phyloP scores from a whole-genome alignment of 2,329 filamentous ascomycete genomes.

The Zasmidium cellare region DNA sequence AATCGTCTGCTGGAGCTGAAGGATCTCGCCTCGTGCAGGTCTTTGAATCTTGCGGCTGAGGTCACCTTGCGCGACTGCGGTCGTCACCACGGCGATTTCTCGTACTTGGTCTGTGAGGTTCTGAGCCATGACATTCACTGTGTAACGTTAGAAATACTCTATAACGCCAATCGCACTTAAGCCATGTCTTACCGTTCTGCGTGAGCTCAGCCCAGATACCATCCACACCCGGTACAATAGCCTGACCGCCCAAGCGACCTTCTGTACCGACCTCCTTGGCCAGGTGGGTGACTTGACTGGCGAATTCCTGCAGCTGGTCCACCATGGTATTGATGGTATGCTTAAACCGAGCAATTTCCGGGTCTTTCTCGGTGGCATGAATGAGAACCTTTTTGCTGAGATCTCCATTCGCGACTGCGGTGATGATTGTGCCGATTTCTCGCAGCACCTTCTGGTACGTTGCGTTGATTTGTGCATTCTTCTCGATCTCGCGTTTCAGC shows the following conservation, averaged over 20 bases:
- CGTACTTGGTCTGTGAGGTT: slow-evolving; percentile 96
- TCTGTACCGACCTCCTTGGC: slow-evolving; percentile 96
- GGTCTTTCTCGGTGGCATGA: slow-evolving; percentile 94
- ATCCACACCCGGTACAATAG: slow-evolving; percentile 88
- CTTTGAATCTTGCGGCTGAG: slow-evolving; percentile 95
- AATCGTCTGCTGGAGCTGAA: slow-evolving; percentile 88
- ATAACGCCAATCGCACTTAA: neutral
- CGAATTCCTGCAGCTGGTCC: slow-evolving; percentile 95
- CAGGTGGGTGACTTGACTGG: slow-evolving; percentile 91
- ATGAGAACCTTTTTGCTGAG: slow-evolving; percentile 96
- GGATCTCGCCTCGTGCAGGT: slow-evolving; percentile 89
- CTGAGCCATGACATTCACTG: slow-evolving; percentile 97
- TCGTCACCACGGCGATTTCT: slow-evolving; percentile 95
- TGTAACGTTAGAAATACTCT: slow-evolving; percentile 23
- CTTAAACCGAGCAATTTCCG: slow-evolving; percentile 97
- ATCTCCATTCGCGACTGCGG: slow-evolving; percentile 91
- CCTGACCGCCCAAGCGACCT: slow-evolving; percentile 89
- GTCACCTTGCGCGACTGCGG: slow-evolving; percentile 90
- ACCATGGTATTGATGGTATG: slow-evolving; percentile 99
- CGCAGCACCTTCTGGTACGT: slow-evolving; percentile 96
- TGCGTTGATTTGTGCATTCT: slow-evolving; percentile 96
- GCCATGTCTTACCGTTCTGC: slow-evolving; percentile 46
- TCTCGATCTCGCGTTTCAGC: slow-evolving; percentile 89
- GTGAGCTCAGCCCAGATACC: slow-evolving; percentile 98
- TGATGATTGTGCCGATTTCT: slow-evolving; percentile 97